phyloP scores from a whole-genome alignment of 129 eudicot species.

The Artemisia annua region DNA sequence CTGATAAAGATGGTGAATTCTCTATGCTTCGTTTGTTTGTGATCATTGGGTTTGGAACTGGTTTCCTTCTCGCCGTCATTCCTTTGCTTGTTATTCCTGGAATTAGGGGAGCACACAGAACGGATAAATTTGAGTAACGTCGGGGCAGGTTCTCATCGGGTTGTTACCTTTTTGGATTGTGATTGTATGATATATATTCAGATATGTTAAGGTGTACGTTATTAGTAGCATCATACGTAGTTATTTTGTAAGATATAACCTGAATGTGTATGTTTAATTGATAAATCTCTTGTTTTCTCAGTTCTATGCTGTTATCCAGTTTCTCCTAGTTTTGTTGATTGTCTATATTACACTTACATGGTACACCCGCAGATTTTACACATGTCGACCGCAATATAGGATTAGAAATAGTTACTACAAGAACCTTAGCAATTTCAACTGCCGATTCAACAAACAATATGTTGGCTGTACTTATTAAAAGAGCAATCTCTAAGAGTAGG shows the following conservation, averaged over 20 bases:
- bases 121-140: neutral
- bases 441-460: no score
- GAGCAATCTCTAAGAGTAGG: no score
- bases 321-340: no score
- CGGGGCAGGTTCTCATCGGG: neutral
- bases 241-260: neutral
- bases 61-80: neutral
- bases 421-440: no score
- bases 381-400: no score
- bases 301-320: no score
- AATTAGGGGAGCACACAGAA: neutral
- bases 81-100: neutral
- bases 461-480: no score
- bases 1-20: neutral
- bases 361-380: no score
- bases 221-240: neutral
- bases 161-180: neutral
- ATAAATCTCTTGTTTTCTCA: no score
- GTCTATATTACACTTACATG: no score
- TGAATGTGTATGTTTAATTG: neutral
- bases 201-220: neutral
- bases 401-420: no score
- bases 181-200: neutral
- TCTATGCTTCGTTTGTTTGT: neutral
- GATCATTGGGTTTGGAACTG: conserved; percentile 1